A percentile compares a stretch with the other conserved stretches of the same genome.
Conservation (phyloP, 768 basidiomycete species). For the Boletus edulis region DNA sequence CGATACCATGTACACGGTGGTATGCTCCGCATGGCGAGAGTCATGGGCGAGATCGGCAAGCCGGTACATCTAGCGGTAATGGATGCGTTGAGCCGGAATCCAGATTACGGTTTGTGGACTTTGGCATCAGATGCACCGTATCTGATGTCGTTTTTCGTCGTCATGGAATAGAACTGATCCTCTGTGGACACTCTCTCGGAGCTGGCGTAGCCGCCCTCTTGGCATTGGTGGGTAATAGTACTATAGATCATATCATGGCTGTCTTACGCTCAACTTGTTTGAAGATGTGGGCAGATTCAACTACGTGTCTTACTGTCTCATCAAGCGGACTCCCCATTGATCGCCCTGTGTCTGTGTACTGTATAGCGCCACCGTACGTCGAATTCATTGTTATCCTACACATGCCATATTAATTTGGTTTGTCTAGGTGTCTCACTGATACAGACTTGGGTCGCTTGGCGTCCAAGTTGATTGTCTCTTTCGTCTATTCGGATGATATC, state of each 20-base stretch:
- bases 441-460: slow-evolving; percentile 57
- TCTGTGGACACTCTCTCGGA: slow-evolving; percentile 83
- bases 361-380: slow-evolving; percentile 76
- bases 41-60: slow-evolving; percentile 74
- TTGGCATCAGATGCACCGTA: neutral
- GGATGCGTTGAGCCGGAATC: slow-evolving; percentile 65
- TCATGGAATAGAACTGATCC: slow-evolving; percentile 52
- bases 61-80: slow-evolving; percentile 76
- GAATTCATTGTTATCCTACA: neutral
- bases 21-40: slow-evolving; percentile 74
- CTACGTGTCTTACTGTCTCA: slow-evolving; percentile 63
- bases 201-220: slow-evolving; percentile 78
- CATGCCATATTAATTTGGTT: neutral
- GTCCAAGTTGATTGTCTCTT: slow-evolving; percentile 65
- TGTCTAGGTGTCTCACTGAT: slow-evolving; percentile 57
- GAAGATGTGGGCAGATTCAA: slow-evolving; percentile 85
- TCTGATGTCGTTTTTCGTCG: slow-evolving; percentile 2
- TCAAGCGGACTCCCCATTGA: slow-evolving; percentile 70
- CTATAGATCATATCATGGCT: neutral
- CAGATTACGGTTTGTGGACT: slow-evolving; percentile 60
- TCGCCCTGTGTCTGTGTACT: slow-evolving; percentile 69
- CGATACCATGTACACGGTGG: slow-evolving; percentile 74
- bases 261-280: neutral
- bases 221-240: slow-evolving; percentile 56
- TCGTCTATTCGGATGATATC: slow-evolving; percentile 81